A percentile compares a stretch with the other conserved stretches of the same genome.
Evolutionary conservation across 768 basidiomycete species (phyloP).

Genomic region (Mycena galericulata): DNA sequence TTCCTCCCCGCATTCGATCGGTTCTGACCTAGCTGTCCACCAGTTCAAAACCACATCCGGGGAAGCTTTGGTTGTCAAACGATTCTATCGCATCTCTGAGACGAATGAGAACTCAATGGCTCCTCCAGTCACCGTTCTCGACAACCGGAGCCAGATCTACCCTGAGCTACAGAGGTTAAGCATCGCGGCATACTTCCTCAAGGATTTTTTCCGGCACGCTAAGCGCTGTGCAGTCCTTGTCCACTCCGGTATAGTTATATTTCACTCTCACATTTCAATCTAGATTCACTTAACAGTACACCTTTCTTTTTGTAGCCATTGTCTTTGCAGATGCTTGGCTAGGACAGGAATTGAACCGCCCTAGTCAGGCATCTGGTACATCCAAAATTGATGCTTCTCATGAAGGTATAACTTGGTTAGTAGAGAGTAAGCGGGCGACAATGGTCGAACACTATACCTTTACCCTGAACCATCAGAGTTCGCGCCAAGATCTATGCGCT

Average conservation of each 20-base stretch:
- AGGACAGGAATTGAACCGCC: neutral
- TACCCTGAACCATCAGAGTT: constrained; percentile 19
- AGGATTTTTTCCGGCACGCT: neutral
- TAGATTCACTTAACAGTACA: no score
- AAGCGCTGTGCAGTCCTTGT: neutral
- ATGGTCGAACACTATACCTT: constrained; percentile 24
- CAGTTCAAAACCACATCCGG: constrained; percentile 5
- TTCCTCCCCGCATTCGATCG: neutral
- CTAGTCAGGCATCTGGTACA: constrained; percentile 16
- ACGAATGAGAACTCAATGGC: neutral
- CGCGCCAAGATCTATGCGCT: neutral
- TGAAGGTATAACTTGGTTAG: constrained; percentile 31
- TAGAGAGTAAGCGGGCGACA: constrained; percentile 24
- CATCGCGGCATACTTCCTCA: neutral
- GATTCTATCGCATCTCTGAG: neutral
- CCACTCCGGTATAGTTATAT: neutral
- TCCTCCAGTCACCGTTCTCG: neutral
- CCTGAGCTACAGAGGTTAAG: neutral
- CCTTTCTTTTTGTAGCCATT: neutral
- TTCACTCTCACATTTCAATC: neutral
- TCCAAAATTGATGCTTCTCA: neutral
- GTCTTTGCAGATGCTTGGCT: constrained; percentile 2
- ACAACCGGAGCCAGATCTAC: neutral
- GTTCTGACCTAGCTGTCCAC: neutral
- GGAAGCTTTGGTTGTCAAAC: constrained; percentile 2